A percentile compares a stretch with the other conserved stretches of the same genome.
phyloP scores from a whole-genome alignment of 495 filamentous ascomycete genomes.

The Hypoxylon fuscum region DNA sequence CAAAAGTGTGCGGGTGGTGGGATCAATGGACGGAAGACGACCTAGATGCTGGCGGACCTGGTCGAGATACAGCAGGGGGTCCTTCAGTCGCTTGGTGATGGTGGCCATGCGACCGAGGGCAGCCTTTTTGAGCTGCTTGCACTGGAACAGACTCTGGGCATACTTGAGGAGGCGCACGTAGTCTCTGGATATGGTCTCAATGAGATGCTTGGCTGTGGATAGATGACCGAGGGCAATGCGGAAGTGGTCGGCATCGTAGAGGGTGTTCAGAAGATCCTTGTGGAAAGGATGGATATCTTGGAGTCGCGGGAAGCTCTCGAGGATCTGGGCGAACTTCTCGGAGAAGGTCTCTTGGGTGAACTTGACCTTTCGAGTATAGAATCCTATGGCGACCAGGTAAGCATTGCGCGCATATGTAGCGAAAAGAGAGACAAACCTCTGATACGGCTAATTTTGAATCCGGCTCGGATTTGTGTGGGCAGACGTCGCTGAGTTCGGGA shows the following conservation, averaged over 20 bases:
- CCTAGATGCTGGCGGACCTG: conserved; percentile 98
- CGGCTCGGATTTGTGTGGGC: conserved; percentile 93
- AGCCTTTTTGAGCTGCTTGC: conserved; percentile 91
- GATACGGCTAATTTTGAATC: conserved; percentile 97
- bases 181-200: conserved; percentile 93
- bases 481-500: conserved; percentile 92
- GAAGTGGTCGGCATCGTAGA: conserved; percentile 98
- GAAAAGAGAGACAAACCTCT: conserved; percentile 49
- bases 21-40: conserved; percentile 96
- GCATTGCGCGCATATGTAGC: background rate
- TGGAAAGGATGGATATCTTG: conserved; percentile 98
- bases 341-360: conserved; percentile 97
- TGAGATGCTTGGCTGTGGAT: conserved; percentile 93
- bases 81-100: conserved; percentile 90
- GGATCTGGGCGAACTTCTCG: conserved; percentile 88
- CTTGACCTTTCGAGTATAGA: conserved; percentile 98
- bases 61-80: conserved; percentile 93
- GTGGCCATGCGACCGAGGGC: conserved; percentile 96
- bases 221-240: conserved; percentile 95
- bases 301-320: conserved; percentile 92
- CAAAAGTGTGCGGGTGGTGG: conserved; percentile 91
- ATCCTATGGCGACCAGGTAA: conserved; percentile 59
- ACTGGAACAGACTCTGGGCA: conserved; percentile 94
- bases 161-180: conserved; percentile 72
- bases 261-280: conserved; percentile 69